Evolutionary conservation across 2,329 filamentous ascomycete species (phyloP), one percentile per base, ranked within the genome.

Genomic region (Cladobotryum mycophilum): DNA sequence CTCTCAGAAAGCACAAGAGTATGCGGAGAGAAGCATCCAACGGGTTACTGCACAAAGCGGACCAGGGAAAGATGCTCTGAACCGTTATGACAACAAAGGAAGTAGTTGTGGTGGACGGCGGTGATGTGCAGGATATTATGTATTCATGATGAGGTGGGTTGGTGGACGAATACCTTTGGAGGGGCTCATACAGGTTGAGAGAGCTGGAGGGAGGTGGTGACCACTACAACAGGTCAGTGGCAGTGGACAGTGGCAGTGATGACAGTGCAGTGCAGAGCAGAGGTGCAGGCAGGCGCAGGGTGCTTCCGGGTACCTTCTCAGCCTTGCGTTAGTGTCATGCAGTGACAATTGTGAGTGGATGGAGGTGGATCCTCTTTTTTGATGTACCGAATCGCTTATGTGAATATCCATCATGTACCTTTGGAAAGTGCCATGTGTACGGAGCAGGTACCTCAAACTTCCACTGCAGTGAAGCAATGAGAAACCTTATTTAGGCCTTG

Each of bases 311-410:
- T 38, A 38, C 36, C 36, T 17, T 44, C 41, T 33, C 42, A 44
- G 41, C 44, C 49, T 51, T 51, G 49, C 44, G 49, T 51, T 51
- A 51, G 49, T 38, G 43, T 34, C 37, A 46, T 51, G 43, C 43
- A 38, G 36, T 38, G 36, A 17, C 36, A 38, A n/a, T 38, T n/a
- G 36, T 7, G 6, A 30, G 25, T 30, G 25, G 25, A 30, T 30
- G 36, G 12, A 3, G 8, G 25, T 30, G 25, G 25, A 30, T 30
- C 25, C 4, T 30, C 14, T 12, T 18, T 12, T 18, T 25, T 38
- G 34, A 37, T 34, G 42, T 44, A 51, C n/a, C 20, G 20, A 20
- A 20, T 5, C 20, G 20, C 3, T 20, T 20, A 20, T 20, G 20
- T 20, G 20, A 20, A 20, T 20, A 20, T 20, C 20, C 20, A 20